phyloP scores from a whole-genome alignment of 345 rosid genomes.

The Bruguiera parviflora region DNA sequence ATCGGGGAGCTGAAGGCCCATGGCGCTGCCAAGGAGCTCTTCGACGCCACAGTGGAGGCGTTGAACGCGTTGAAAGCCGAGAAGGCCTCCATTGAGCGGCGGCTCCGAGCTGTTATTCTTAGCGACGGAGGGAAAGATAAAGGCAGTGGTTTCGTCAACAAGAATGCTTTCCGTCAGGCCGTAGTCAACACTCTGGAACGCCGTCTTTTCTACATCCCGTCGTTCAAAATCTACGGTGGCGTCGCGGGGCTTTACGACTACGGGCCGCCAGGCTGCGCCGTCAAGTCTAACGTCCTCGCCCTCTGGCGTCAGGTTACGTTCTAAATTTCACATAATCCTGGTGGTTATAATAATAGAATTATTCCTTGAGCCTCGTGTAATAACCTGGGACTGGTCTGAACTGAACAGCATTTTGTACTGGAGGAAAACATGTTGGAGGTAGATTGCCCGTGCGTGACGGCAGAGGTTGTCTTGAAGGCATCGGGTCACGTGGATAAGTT shows the following conservation, averaged over 20 bases:
- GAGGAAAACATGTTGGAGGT: slow-evolving; percentile 88
- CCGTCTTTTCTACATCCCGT: slow-evolving; percentile 66
- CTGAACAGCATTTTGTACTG: slow-evolving; percentile 60
- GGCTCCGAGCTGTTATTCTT: slow-evolving; percentile 42
- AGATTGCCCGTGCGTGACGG: slow-evolving; percentile 93
- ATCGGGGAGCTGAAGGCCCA: slow-evolving; percentile 64
- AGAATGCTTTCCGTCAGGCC: slow-evolving; percentile 75
- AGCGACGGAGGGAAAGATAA: slow-evolving; percentile 19
- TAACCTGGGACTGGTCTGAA: background rate
- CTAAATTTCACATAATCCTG: background rate
- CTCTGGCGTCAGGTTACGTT: slow-evolving; percentile 73
- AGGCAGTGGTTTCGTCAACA: slow-evolving; percentile 26
- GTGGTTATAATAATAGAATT: background rate
- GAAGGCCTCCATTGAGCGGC: slow-evolving; percentile 62
- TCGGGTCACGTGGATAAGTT: slow-evolving; percentile 97
- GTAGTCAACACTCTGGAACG: slow-evolving; percentile 73
- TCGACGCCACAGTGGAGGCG: slow-evolving; percentile 59
- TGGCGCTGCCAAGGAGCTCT: slow-evolving; percentile 34
- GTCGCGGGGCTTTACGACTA: slow-evolving; percentile 84
- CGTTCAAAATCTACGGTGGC: slow-evolving; percentile 80
- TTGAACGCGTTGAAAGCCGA: slow-evolving; percentile 56
- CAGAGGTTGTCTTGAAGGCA: slow-evolving; percentile 87
- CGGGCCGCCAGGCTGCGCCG: slow-evolving; percentile 82
- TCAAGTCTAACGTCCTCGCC: slow-evolving; percentile 68
- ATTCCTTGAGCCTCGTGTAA: background rate